phyloP scores from a whole-genome alignment of 345 rosid genomes.

The Moringa oleifera region DNA sequence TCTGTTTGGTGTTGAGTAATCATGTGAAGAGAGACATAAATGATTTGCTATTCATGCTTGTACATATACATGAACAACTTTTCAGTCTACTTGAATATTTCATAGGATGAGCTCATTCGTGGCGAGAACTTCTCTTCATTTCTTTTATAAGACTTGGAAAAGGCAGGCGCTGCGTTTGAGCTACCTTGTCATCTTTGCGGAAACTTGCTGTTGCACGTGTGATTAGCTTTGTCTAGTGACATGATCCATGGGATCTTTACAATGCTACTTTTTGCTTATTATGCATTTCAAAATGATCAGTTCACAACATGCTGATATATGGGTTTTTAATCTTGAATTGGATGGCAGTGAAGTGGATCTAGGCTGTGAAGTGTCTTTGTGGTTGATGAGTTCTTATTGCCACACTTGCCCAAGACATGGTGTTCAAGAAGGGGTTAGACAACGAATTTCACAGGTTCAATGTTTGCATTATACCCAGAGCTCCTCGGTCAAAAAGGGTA shows the following conservation, averaged over 20 bases:
- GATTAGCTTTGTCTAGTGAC: conserved; percentile 7
- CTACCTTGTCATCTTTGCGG: neutral
- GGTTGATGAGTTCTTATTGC: conserved; percentile 27
- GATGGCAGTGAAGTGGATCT: conserved; percentile 28
- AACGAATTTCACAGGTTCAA: conserved; percentile 50
- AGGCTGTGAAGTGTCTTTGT: conserved; percentile 14
- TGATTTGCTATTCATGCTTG: neutral
- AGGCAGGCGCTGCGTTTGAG: neutral
- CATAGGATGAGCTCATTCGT: neutral
- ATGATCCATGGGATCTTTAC: neutral
- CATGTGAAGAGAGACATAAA: no score
- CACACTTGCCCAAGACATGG: conserved; percentile 62
- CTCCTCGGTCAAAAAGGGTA: conserved; percentile 89
- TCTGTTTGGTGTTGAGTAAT: neutral
- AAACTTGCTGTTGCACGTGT: neutral
- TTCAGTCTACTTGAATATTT: neutral
- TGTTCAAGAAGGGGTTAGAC: conserved; percentile 60
- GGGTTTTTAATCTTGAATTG: conserved; percentile 16
- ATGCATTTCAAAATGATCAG: neutral
- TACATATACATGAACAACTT: neutral
- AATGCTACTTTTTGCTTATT: conserved; percentile 6
- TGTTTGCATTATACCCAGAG: conserved; percentile 59
- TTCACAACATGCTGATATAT: neutral
- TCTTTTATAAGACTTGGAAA: neutral
- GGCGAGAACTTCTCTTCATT: neutral